A percentile compares a stretch with the other conserved stretches of the same genome.
Evolutionary conservation across 495 filamentous ascomycete genomes (phyloP).

Genomic region (Halenospora varia): DNA sequence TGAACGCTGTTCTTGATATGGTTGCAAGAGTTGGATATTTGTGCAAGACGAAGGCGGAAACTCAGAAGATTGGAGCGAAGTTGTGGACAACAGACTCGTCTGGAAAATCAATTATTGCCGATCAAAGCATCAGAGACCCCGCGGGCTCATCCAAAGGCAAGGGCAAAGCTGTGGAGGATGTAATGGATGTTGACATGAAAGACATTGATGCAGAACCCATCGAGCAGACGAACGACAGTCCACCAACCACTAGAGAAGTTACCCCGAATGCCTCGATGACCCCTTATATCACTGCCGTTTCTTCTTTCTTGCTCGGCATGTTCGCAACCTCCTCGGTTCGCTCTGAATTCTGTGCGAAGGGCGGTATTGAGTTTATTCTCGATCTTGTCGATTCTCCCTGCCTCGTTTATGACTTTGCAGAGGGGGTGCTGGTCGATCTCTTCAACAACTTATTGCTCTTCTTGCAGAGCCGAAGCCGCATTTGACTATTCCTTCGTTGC

Average conservation of each 20-base stretch:
- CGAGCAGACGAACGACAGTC: background rate
- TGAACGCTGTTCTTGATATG: constrained; percentile 79
- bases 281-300: constrained; percentile 70
- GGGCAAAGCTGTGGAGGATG: constrained; percentile 34
- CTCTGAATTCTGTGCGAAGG: constrained; percentile 67
- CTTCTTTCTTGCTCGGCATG: constrained; percentile 73
- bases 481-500: constrained; percentile 72
- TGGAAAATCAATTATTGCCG: constrained; percentile 49
- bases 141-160: constrained; percentile 29
- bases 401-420: constrained; percentile 70
- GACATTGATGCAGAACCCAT: constrained; percentile 32
- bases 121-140: constrained; percentile 26
- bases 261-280: constrained; percentile 27
- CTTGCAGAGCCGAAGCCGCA: constrained; percentile 82
- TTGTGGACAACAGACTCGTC: constrained; percentile 55
- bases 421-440: constrained; percentile 57
- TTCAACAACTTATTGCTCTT: constrained; percentile 70
- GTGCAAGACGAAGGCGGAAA: constrained; percentile 60
- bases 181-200: constrained; percentile 54
- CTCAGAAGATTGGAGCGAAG: constrained; percentile 71
- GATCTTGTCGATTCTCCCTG: constrained; percentile 77
- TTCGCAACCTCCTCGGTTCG: constrained; percentile 74
- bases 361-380: constrained; percentile 80
- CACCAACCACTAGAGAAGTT: background rate
- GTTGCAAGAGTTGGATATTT: constrained; percentile 69